Evolutionary conservation across 2,329 filamentous ascomycete species (phyloP), one percentile per base, ranked within the genome.

Genomic region (Xylariaceae sp.): DNA sequence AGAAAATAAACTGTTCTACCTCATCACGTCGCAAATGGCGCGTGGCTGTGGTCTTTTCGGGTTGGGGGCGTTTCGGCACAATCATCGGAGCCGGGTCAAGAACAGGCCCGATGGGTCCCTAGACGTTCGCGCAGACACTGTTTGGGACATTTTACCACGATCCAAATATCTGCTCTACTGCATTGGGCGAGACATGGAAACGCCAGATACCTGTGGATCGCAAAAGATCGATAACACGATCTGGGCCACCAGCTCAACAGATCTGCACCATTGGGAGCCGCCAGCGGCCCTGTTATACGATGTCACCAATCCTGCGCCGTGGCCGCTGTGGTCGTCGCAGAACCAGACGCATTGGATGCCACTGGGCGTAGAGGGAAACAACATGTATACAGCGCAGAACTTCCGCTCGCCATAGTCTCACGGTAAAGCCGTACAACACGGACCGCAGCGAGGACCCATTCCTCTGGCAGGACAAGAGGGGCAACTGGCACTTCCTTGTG

Each of bases 21-120:
- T 79, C 0, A 66, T 78, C 42, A 68, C 70, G 1, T 72, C 74
- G 0, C 74, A 78, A 46, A 76, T 79, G 53, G 65, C 69, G 0
- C 67, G 72, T 47, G 73, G 72, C 6, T 79, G 76, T 48, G 75
- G 75, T 0, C 66, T 79, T n/a, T 1, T 64, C 64, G 5, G 74
- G 72, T n/a, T 79, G 77, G 76, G 67, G 71, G 10, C 76, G 75
- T 0, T 75, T 72, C 47, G 74, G 72, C 16, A 73, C 70, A 16
- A 67, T 78, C 16, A 71, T 75, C 26, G 66, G 76, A 15, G 76
- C 76, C 1, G 76, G 77, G 55, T 77, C 75, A 0, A 61, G 63
- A 2, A 69, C 60, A 0, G 76, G 75, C 0, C 75, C 76, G 0
- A 64, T 68, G 10, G 76, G 76, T 0, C 76, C 76, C 0, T 79